Percentiles rank a stretch among this genome's conserved stretches.
Evolutionary conservation across 2,329 filamentous ascomycete species (phyloP).

Genomic region (Aspergillus sp.): DNA sequence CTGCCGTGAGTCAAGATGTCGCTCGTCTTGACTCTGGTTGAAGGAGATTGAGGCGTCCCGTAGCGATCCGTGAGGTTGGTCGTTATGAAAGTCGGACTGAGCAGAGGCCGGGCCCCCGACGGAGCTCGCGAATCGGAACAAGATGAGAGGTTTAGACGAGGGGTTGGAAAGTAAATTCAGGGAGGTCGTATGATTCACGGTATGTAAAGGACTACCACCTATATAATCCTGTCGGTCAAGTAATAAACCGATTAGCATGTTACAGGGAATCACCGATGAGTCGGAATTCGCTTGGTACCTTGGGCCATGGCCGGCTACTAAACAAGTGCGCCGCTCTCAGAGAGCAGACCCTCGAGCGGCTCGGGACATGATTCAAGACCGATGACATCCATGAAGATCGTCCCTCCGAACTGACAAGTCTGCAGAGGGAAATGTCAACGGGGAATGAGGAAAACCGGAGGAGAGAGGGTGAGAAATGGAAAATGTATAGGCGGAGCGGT

Average conservation of each 20-base stretch:
- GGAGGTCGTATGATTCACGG: background rate
- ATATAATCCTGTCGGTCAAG: conserved; percentile 5
- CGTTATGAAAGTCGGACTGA: background rate
- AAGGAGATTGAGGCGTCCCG: conserved; percentile 7
- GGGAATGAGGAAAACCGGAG: conserved; percentile 4
- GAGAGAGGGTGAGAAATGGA: background rate
- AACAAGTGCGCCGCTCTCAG: conserved; percentile 33
- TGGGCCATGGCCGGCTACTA: conserved; percentile 23
- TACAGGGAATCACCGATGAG: background rate
- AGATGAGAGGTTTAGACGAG: conserved; percentile 1
- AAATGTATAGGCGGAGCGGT: background rate
- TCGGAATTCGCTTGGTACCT: conserved; percentile 19
- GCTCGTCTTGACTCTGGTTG: conserved; percentile 12
- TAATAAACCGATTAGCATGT: background rate
- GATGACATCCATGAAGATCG: conserved; percentile 45
- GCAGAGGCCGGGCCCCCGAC: background rate
- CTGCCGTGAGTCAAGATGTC: conserved; percentile 15
- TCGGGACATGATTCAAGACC: conserved; percentile 37
- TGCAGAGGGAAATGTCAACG: conserved; percentile 5
- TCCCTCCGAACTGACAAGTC: conserved; percentile 16
- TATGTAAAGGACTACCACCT: background rate
- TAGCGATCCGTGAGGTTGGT: background rate
- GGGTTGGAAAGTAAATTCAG: conserved; percentile 4
- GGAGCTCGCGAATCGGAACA: conserved; percentile 4
- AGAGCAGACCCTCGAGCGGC: conserved; percentile 36